Conservation (phyloP, 2,329 filamentous ascomycete species). For the Pyrenochaeta sp. region DNA sequence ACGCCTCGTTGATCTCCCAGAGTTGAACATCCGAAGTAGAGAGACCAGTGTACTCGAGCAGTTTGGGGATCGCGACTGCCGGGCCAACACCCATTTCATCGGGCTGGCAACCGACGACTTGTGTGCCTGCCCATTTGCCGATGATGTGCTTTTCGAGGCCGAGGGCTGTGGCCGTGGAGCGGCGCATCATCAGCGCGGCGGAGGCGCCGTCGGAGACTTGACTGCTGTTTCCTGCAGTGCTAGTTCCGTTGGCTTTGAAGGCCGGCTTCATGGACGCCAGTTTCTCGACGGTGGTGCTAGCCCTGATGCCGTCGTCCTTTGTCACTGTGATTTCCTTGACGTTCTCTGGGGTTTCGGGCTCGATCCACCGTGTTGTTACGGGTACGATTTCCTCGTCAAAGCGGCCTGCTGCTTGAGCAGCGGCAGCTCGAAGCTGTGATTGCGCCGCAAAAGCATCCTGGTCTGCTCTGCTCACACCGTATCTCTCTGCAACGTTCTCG, state of each 20-base stretch:
- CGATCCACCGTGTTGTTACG: slow-evolving; percentile 74
- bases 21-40: slow-evolving; percentile 73
- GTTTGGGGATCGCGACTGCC: slow-evolving; percentile 82
- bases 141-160: slow-evolving; percentile 75
- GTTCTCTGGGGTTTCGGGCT: slow-evolving; percentile 61
- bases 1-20: slow-evolving; percentile 94
- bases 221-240: slow-evolving; percentile 84
- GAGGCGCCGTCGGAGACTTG: slow-evolving; percentile 91
- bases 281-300: slow-evolving; percentile 71
- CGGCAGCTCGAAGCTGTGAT: slow-evolving; percentile 75
- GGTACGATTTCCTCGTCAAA: slow-evolving; percentile 84
- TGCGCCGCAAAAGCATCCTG: slow-evolving; percentile 84
- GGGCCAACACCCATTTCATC: slow-evolving; percentile 96
- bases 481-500: slow-evolving; percentile 85
- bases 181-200: slow-evolving; percentile 81
- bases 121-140: slow-evolving; percentile 81
- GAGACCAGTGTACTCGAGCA: slow-evolving; percentile 74
- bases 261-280: slow-evolving; percentile 84
- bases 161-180: slow-evolving; percentile 77
- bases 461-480: slow-evolving; percentile 74
- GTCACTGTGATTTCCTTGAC: slow-evolving; percentile 70
- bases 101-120: slow-evolving; percentile 78
- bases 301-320: slow-evolving; percentile 83
- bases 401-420: slow-evolving; percentile 71
- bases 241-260: slow-evolving; percentile 76